phyloP scores from a whole-genome alignment of 2,329 filamentous ascomycete species.

The Diplodia scrobiculata region DNA sequence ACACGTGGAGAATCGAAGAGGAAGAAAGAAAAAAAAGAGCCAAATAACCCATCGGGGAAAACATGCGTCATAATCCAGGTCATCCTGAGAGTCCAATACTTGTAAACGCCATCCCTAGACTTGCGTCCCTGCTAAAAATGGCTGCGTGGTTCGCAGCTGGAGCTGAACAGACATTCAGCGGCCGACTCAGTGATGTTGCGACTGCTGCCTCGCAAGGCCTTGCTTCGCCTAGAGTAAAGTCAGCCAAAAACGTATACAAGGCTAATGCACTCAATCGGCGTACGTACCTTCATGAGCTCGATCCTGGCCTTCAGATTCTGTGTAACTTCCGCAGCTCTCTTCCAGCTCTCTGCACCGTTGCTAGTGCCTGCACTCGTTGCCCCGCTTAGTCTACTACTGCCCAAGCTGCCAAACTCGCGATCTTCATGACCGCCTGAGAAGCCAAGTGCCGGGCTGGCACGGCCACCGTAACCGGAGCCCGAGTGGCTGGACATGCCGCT shows the following conservation, averaged over 20 bases:
- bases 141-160: neutral
- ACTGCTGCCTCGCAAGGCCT: constrained; percentile 41
- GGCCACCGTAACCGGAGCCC: constrained; percentile 39
- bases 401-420: constrained; percentile 8
- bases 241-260: constrained; percentile 24
- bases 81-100: constrained; percentile 1
- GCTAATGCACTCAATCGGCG: too few relatives aligned
- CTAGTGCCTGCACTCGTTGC: constrained; percentile 38
- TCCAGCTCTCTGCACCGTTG: constrained; percentile 78
- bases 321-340: constrained; percentile 92
- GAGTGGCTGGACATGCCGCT: constrained; percentile 36
- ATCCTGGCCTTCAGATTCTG: constrained; percentile 96
- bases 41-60: neutral
- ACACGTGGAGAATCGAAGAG: neutral
- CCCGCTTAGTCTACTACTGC: constrained; percentile 15
- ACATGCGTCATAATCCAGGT: constrained; percentile 17
- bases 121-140: neutral
- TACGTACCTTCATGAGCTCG: constrained; percentile 88
- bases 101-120: neutral
- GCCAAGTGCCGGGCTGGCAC: constrained; percentile 40
- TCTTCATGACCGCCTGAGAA: constrained; percentile 34
- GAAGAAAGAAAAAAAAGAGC: neutral
- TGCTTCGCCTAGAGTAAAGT: constrained; percentile 42
- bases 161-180: neutral
- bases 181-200: constrained; percentile 31